Base-by-base conservation (phyloP, 352 stramenopile genomes). In the Stephanocyclus meneghinianus region DNA sequence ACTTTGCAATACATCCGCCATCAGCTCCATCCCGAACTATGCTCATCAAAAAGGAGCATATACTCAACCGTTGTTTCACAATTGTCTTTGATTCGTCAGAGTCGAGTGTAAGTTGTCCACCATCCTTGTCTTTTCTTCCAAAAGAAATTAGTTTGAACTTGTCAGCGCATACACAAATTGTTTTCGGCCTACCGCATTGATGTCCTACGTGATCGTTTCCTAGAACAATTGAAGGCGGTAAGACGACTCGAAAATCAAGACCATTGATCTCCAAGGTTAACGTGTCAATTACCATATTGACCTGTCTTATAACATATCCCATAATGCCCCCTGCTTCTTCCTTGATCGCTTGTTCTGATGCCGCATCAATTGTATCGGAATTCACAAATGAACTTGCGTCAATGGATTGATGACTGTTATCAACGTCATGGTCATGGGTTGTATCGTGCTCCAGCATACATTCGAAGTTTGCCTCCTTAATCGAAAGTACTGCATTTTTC, bases 271-370 rank as follows among this genome's bases (percentile, higher is more conserved):
- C 64, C 6, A 87, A 63, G 18, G 65, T 80, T 26, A 87, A 61
- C 5, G 47, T 59, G 62, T 87, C 76, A 21, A 85, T 80, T 8
- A 87, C 59, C 67, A 73, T 74, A 21, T 82, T 69, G 13, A 87
- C 60, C 45, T 87, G 81, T 32, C 74, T 63, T 16, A 62, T 21
- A 9, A 87, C 40, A 56, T 78, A 87, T 15, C 62, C 68, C 32
- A n/a, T n/a, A 6, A 87, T 45, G 15, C 63, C 55, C 3, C 76
- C 76, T 21, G 40, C 26, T 60, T 74, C 35, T 30, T 60, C 5
- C 26, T 74, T 69, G 13, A 76, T 78, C 42, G 62, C 57, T 51
- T 42, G 63, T 16, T 72, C 57, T 7, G 61, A 47, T 10, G 0
- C 57, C 10, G 21, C 32, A 76, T 78, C 76, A 60, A 80, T 74